Evolutionary conservation across 2,329 filamentous ascomycete species (phyloP), one percentile per base, ranked within the genome.

Genomic region (Nothomitra cinnamomea): DNA sequence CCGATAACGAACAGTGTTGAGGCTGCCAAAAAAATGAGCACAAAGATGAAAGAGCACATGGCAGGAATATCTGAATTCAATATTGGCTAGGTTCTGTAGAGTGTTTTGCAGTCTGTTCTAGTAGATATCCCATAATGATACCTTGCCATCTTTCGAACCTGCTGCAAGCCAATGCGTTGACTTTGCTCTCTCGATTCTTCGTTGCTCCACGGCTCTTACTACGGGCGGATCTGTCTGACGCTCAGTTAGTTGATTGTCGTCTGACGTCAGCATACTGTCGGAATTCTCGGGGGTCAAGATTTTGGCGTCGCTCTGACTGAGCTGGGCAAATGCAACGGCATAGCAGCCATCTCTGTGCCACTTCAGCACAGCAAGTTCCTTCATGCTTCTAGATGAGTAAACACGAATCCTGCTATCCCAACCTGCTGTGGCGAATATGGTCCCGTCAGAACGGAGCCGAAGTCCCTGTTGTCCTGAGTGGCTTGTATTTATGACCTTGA

Each of bases 61-160:
- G 66, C 64, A 49, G 75, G 72, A 25, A 75, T 73, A 28, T 70
- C 68, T 60, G 76, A 79, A 62, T 79, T 79, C 62, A 79, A 79
- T 63, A 67, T 79, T 61, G 76, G 75, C 42, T 77, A 32, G 61
- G 57, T 61, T 19, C 10, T 32, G 28, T 50, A 43, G 51, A 17
- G 28, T 38, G 41, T 6, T 6, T 40, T 13, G n/a, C 35, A 21
- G 3, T 32, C 48, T 13, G 21, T 15, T 10, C 28, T 55, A 89
- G 66, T 92, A 98, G 55, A 96, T 81, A 69, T 95, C 87, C 92
- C 92, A 98, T 60, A 98, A 70, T 63, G 87, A 94, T 57, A 96
- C 79, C 65, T 94, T 95, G 17, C 90, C 92, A 69, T 96, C 92
- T 66, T 96, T 98, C 54, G 86, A 85, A 1, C 92, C 92, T 1